Evolutionary conservation across 768 basidiomycete species (phyloP).

Genomic region (Hypholoma sublateritium): DNA sequence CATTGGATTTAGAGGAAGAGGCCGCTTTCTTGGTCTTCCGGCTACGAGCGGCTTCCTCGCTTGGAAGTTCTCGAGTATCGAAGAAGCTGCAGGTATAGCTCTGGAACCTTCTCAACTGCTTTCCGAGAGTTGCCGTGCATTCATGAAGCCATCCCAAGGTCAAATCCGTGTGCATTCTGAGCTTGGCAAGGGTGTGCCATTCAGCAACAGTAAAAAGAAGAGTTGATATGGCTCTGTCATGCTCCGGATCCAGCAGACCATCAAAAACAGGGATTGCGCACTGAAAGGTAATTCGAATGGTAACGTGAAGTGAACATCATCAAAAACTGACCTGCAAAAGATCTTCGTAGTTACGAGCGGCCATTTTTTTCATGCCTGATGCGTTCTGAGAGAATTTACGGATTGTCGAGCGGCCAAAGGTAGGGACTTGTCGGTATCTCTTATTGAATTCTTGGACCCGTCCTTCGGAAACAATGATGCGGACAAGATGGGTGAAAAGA

Average conservation of each 20-base stretch:
- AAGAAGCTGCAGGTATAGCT: neutral
- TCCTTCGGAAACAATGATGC: conserved; percentile 20
- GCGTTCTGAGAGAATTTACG: no score
- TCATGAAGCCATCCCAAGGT: neutral
- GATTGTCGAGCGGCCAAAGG: conserved; percentile 22
- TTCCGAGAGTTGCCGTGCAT: conserved; percentile 3
- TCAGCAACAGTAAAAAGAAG: no score
- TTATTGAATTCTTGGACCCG: neutral
- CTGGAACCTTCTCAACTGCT: neutral
- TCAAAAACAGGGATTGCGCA: conserved; percentile 35
- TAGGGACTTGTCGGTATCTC: no score
- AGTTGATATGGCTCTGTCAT: no score
- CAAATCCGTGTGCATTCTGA: no score
- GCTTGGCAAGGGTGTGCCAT: no score
- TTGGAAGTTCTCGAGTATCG: conserved; percentile 6
- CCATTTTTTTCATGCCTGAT: no score
- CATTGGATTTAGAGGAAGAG: no score
- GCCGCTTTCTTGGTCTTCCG: neutral
- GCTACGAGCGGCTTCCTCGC: conserved; percentile 10
- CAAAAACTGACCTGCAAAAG: no score
- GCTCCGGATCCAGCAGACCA: conserved; percentile 2
- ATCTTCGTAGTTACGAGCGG: no score
- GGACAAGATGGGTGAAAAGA: conserved; percentile 30
- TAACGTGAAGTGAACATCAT: neutral
- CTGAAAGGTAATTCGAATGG: conserved; percentile 5